phyloP scores from a whole-genome alignment of 805 yeast genomes.

The Candida tammaniensis region DNA sequence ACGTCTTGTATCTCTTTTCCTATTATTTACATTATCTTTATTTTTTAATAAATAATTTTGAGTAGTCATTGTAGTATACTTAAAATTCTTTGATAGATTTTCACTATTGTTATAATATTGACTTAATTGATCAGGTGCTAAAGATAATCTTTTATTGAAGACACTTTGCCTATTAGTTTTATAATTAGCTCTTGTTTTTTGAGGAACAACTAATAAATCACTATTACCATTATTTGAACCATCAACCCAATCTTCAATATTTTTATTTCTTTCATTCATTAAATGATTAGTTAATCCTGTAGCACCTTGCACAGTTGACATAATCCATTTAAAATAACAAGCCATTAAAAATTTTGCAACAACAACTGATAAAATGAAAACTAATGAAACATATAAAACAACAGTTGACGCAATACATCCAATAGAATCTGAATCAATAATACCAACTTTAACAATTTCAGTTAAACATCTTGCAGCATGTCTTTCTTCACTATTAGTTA shows the following conservation, averaged over 20 bases:
- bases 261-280: constrained; percentile 60
- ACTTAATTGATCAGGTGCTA: constrained; percentile 39
- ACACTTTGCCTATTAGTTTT: constrained; percentile 40
- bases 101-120: constrained; percentile 35
- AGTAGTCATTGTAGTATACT: constrained; percentile 62
- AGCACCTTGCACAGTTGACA: constrained; percentile 77
- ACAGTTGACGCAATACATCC: constrained; percentile 92
- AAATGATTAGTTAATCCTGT: constrained; percentile 54
- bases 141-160: constrained; percentile 33
- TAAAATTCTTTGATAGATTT: constrained; percentile 35
- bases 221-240: constrained; percentile 33
- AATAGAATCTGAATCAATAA: constrained; percentile 80
- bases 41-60: constrained; percentile 46
- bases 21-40: constrained; percentile 16
- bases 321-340: constrained; percentile 82
- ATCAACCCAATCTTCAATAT: constrained; percentile 81
- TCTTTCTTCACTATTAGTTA: constrained; percentile 64
- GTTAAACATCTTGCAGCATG: constrained; percentile 76
- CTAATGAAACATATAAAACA: constrained; percentile 76
- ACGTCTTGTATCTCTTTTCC: constrained; percentile 8
- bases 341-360: constrained; percentile 78
- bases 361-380: constrained; percentile 81
- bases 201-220: constrained; percentile 51
- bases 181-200: constrained; percentile 50
- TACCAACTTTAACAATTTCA: constrained; percentile 87